These are phyloP conservation scores for Persicaria maculosa DNA, from an alignment of 148 eudicot genomes.

Conservation along the genomic window DNA sequence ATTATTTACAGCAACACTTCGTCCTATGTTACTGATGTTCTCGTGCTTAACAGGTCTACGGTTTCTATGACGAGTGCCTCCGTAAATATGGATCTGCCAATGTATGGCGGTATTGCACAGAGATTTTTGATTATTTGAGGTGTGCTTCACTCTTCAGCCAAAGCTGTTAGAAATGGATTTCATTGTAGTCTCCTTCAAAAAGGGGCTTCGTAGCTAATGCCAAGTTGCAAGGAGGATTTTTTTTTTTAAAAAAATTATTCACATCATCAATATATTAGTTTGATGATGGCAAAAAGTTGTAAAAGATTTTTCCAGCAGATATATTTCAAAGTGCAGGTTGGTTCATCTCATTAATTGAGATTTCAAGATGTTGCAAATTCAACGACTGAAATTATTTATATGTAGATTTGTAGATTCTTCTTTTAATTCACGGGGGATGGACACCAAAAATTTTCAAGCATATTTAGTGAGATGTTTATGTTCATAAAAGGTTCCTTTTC, in stretches of 20 bases:
- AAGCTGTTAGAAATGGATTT: not conserved
- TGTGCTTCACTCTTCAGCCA: constrained; percentile 25
- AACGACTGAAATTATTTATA: not conserved
- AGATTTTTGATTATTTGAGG: constrained; percentile 93
- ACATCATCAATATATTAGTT: not conserved
- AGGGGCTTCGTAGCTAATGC: not conserved
- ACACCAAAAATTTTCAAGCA: not conserved
- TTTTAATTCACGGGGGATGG: not conserved
- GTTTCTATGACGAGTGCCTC: constrained; percentile 92
- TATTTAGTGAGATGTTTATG: not conserved
- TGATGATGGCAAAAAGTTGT: no score
- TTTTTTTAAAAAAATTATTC: not conserved
- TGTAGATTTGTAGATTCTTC: not conserved
- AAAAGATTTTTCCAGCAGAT: no score
- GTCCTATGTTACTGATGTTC: not conserved
- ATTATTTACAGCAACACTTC: not conserved
- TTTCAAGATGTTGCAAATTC: not conserved
- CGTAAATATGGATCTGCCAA: constrained; percentile 91
- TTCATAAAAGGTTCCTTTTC: not conserved
- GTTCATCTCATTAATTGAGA: not conserved
- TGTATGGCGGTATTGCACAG: constrained; percentile 98
- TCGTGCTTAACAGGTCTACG: constrained; percentile 62
- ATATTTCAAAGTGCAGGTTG: not conserved
- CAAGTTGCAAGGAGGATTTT: not conserved
- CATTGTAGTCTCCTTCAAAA: not conserved